Evolutionary conservation across 495 filamentous ascomycete species (phyloP).

Genomic region (Corynascus novoguineensis): DNA sequence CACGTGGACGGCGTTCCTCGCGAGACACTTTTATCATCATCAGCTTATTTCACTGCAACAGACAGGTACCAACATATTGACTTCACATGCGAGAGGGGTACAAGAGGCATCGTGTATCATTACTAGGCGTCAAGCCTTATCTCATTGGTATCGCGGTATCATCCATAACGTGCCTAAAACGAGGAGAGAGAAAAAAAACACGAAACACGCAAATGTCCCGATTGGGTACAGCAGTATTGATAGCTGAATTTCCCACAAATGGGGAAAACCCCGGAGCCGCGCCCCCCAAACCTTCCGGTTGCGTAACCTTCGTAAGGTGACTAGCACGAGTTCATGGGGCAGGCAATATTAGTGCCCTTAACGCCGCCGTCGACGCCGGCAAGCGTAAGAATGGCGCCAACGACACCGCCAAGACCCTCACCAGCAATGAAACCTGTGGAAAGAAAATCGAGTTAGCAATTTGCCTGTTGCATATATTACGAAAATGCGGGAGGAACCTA

Average conservation of each 20-base stretch:
- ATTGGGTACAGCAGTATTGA: too few species aligned
- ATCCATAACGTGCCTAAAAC: background rate
- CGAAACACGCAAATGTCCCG: conserved; percentile 5
- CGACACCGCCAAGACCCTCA: conserved; percentile 60
- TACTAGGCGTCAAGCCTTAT: conserved; percentile 3
- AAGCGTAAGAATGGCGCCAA: conserved; percentile 53
- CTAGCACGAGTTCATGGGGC: conserved; percentile 36
- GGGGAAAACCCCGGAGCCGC: background rate
- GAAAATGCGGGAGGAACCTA: conserved; percentile 8
- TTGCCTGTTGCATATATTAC: background rate
- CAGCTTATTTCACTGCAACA: background rate
- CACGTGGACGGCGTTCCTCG: too few species aligned
- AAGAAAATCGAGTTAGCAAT: background rate
- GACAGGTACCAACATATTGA: background rate
- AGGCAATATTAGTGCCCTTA: conserved; percentile 46
- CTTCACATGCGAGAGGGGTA: background rate
- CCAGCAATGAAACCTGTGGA: conserved; percentile 57
- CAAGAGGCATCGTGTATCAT: conserved; percentile 7
- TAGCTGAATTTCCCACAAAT: too few species aligned
- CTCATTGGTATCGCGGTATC: conserved; percentile 12
- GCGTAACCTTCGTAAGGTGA: background rate
- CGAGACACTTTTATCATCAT: too few species aligned
- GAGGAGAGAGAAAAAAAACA: too few species aligned
- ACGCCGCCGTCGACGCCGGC: conserved; percentile 42
- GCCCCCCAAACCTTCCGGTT: background rate